Evolutionary conservation across 352 stramenopile species (phyloP).

Genomic region (Globisporangium nagaii): DNA sequence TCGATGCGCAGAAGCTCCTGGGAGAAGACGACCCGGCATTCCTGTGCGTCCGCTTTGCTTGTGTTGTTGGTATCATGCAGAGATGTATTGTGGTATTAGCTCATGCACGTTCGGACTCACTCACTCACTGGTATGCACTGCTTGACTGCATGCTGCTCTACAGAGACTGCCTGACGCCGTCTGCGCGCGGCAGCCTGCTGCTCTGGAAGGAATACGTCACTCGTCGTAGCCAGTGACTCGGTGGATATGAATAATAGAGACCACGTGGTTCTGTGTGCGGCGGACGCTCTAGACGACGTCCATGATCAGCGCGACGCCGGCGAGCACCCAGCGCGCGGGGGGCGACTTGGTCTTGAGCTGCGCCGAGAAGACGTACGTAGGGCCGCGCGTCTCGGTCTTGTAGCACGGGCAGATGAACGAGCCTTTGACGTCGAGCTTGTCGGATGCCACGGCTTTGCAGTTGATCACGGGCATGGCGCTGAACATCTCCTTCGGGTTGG

Average conservation of each 20-base stretch:
- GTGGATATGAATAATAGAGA: slow-evolving; percentile 1
- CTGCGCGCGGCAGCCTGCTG: slow-evolving; percentile 30
- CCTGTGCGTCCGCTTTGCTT: slow-evolving; percentile 21
- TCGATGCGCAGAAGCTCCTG: slow-evolving; percentile 32
- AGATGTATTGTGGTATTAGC: no score
- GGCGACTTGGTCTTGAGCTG: slow-evolving; percentile 97
- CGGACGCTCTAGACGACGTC: slow-evolving; percentile 69
- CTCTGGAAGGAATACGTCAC: slow-evolving; percentile 39
- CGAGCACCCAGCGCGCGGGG: slow-evolving; percentile 92
- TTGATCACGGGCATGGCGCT: slow-evolving; percentile 97
- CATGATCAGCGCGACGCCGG: slow-evolving; percentile 95
- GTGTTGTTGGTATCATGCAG: not conserved
- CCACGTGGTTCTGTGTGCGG: not conserved
- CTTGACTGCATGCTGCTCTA: not conserved
- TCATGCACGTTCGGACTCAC: no score
- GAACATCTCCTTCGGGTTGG: slow-evolving; percentile 98
- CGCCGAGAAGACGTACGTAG: slow-evolving; percentile 96
- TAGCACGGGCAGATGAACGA: slow-evolving; percentile 96
- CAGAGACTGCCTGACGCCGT: slow-evolving; percentile 37
- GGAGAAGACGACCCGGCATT: slow-evolving; percentile 4
- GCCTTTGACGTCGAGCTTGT: slow-evolving; percentile 94
- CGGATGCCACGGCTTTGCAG: slow-evolving; percentile 92
- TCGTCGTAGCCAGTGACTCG: slow-evolving; percentile 3
- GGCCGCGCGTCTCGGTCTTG: slow-evolving; percentile 95
- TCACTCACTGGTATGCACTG: not conserved